Percentiles rank a stretch among this genome's conserved stretches.
phyloP scores from a whole-genome alignment of 1,284 basidiomycete genomes.

The Cryptococcus amylolentus region DNA sequence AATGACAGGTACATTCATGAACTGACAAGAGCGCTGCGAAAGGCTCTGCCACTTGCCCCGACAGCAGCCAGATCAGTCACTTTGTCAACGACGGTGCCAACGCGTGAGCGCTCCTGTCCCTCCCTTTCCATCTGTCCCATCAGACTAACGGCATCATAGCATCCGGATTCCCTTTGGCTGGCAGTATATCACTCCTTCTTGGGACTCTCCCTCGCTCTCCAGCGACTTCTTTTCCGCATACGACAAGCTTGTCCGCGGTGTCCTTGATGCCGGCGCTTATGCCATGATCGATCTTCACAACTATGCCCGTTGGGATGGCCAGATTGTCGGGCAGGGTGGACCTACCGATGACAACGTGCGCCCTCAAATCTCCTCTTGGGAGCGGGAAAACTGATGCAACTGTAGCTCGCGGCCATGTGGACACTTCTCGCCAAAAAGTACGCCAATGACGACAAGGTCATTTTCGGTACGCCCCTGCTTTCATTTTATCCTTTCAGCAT shows the following conservation, averaged over 20 bases:
- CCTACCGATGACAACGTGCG: constrained; percentile 54
- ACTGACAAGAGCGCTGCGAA: not conserved
- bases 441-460: constrained; percentile 53
- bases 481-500: no score
- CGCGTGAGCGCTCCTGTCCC: constrained; percentile 15
- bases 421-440: constrained; percentile 57
- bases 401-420: constrained; percentile 58
- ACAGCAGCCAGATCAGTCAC: constrained; percentile 30
- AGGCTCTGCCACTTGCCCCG: not conserved
- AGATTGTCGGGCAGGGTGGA: constrained; percentile 57
- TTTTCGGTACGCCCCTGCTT: constrained; percentile 45
- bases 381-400: no score
- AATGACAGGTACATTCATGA: not conserved
- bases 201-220: constrained; percentile 15
- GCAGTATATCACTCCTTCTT: constrained; percentile 55
- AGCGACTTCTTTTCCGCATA: constrained; percentile 36
- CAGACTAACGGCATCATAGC: constrained; percentile 11
- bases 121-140: not conserved
- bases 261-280: constrained; percentile 53
- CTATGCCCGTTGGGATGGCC: constrained; percentile 43
- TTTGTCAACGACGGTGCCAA: constrained; percentile 50
- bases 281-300: constrained; percentile 57
- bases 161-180: constrained; percentile 55
- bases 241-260: constrained; percentile 53
- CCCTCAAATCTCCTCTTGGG: not conserved